Conservation (phyloP, 352 stramenopile genomes). For the Thraustochytrium sp. region DNA sequence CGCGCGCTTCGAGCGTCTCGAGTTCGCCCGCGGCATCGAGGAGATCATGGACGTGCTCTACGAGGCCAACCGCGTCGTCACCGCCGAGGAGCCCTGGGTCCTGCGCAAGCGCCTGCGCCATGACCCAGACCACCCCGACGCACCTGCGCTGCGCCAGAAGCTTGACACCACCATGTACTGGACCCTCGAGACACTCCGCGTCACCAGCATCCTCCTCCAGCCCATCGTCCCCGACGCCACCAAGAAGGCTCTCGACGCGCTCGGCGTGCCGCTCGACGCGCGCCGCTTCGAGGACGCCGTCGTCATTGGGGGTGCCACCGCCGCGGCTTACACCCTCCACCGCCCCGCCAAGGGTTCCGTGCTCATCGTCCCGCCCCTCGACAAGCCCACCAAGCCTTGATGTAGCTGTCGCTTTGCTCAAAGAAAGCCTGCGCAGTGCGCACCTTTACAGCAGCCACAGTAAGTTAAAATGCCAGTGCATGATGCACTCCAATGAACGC, state of each 20-base stretch:
- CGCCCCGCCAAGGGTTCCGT: not conserved
- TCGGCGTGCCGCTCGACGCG: constrained; percentile 7
- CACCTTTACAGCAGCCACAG: too few species aligned
- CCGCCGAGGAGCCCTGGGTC: constrained; percentile 44
- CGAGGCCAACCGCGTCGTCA: constrained; percentile 44
- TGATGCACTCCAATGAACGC: too few species aligned
- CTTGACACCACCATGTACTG: constrained; percentile 36
- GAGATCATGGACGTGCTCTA: constrained; percentile 30
- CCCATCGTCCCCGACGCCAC: constrained; percentile 42
- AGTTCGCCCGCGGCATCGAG: constrained; percentile 2
- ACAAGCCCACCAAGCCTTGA: too few species aligned
- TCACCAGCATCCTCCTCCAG: constrained; percentile 45
- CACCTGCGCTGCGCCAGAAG: not conserved
- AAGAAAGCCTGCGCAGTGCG: too few species aligned
- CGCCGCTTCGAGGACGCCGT: not conserved
- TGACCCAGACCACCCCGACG: not conserved
- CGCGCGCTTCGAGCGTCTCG: constrained; percentile 1
- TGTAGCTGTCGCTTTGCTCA: too few species aligned
- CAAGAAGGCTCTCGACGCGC: not conserved
- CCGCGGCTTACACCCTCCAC: not conserved
- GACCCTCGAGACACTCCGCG: constrained; percentile 44
- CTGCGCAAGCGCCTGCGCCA: constrained; percentile 21
- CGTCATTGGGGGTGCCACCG: not conserved
- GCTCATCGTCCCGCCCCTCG: not conserved
- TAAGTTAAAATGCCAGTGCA: too few species aligned